Percentiles rank a stretch among this genome's conserved stretches.
These are phyloP conservation scores for Leptoxyphium fumago DNA, from an alignment of 2,329 filamentous ascomycete species.

Conservation along the genomic window DNA sequence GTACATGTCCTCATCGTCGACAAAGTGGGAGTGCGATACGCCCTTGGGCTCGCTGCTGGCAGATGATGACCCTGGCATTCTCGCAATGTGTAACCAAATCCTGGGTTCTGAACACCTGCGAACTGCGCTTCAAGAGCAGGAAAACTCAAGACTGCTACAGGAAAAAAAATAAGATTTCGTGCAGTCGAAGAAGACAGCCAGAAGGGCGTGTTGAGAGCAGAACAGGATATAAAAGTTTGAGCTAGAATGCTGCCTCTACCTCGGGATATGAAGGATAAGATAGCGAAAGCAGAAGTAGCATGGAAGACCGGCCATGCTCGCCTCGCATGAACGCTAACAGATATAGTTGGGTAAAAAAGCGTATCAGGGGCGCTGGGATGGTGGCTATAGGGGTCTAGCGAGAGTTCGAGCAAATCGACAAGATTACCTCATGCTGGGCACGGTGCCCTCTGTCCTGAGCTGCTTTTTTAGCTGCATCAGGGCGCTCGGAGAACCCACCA, in stretches of 20 bases:
- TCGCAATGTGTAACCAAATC: neutral
- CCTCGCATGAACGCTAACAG: neutral
- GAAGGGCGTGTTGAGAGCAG: no score
- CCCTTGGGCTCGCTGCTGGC: neutral
- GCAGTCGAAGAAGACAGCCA: no score
- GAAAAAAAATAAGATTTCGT: no score
- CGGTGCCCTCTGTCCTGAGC: neutral
- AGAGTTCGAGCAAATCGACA: neutral
- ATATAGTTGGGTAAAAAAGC: neutral
- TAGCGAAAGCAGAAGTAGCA: neutral
- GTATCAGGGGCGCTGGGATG: neutral
- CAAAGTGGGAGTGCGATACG: neutral
- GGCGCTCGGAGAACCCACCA: neutral
- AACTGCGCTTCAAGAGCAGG: no score
- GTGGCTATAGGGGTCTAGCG: neutral
- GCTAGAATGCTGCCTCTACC: no score
- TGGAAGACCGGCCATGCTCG: neutral
- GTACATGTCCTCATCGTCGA: conserved; percentile 6
- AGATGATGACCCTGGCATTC: neutral
- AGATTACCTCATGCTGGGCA: neutral
- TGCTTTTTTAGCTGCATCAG: neutral
- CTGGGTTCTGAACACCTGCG: no score
- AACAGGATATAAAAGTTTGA: no score
- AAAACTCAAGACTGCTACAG: no score
- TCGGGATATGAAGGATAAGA: no score